Conservation (phyloP, 805 yeast genomes). For the Nakazawaea populi region DNA sequence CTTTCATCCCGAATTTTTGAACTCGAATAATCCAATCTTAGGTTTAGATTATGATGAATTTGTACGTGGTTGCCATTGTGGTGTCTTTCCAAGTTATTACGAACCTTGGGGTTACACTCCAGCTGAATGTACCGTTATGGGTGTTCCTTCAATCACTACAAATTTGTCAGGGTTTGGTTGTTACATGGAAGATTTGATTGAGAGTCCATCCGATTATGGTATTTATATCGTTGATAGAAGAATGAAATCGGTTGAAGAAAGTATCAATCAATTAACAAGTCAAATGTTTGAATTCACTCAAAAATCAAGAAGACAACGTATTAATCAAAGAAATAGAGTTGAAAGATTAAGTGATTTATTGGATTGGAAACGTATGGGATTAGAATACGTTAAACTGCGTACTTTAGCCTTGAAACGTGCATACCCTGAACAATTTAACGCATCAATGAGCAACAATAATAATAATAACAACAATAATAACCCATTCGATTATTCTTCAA, state of each 20-base stretch:
- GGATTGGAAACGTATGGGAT: constrained; percentile 98
- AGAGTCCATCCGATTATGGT: constrained; percentile 91
- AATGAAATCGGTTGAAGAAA: constrained; percentile 85
- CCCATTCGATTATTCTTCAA: constrained; percentile 27
- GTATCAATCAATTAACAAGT: constrained; percentile 82
- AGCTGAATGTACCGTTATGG: constrained; percentile 99
- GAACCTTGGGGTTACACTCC: constrained; percentile 99
- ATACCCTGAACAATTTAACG: constrained; percentile 75
- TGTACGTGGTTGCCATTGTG: constrained; percentile 96
- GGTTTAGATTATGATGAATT: constrained; percentile 95
- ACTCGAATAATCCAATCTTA: constrained; percentile 89
- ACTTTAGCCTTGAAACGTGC: constrained; percentile 89
- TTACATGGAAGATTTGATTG: constrained; percentile 96
- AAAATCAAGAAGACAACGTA: constrained; percentile 93
- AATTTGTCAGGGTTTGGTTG: constrained; percentile 96
- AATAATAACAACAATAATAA: constrained; percentile 22
- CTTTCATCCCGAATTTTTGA: constrained; percentile 96
- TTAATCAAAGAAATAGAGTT: constrained; percentile 95
- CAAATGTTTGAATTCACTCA: constrained; percentile 85
- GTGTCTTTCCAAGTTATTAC: constrained; percentile 96
- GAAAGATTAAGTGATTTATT: constrained; percentile 88
- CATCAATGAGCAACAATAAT: too few species aligned
- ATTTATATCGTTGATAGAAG: constrained; percentile 95
- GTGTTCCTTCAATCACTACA: constrained; percentile 95
- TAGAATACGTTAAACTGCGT: constrained; percentile 93